These are phyloP conservation scores for Zygnema cylindricum DNA, from an alignment of 139 green algal genomes.

Conservation along the genomic window DNA sequence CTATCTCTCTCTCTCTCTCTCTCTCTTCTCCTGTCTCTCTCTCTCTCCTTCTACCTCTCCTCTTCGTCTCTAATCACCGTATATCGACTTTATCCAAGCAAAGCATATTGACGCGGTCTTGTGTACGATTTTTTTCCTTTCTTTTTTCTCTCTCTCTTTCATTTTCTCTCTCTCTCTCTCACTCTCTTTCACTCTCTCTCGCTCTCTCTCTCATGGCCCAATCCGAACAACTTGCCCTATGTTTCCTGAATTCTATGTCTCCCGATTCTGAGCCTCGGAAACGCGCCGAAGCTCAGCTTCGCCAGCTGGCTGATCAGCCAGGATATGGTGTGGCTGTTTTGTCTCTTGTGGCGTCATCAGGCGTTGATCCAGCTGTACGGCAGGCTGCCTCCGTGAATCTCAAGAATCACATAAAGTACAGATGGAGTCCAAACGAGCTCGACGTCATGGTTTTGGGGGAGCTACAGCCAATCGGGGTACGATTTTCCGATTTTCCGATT, in stretches of 20 bases:
- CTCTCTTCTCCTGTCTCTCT: neutral
- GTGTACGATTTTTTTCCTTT: neutral
- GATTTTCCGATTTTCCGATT: too few relatives aligned
- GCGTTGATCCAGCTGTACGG: slow-evolving; percentile 71
- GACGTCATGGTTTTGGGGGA: neutral
- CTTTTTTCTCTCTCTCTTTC: neutral
- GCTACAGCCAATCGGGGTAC: slow-evolving; percentile 28
- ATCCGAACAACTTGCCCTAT: slow-evolving; percentile 35
- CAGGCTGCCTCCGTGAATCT: slow-evolving; percentile 94
- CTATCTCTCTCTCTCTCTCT: neutral
- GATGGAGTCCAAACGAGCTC: slow-evolving; percentile 72
- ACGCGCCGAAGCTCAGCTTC: slow-evolving; percentile 80
- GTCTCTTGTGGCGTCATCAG: slow-evolving; percentile 31
- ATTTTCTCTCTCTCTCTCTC: neutral
- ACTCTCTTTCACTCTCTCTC: neutral
- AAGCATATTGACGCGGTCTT: too few relatives aligned
- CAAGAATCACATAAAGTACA: slow-evolving; percentile 94
- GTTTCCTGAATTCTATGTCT: slow-evolving; percentile 71
- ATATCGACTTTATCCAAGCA: too few relatives aligned
- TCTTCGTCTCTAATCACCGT: too few relatives aligned
- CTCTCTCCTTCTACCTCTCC: too few relatives aligned
- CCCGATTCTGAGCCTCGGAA: slow-evolving; percentile 77
- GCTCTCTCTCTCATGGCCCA: slow-evolving; percentile 5
- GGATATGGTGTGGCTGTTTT: slow-evolving; percentile 77
- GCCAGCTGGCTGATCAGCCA: slow-evolving; percentile 69